phyloP scores from a whole-genome alignment of 2,329 filamentous ascomycete species.

The Chaetomiaceae sp. region DNA sequence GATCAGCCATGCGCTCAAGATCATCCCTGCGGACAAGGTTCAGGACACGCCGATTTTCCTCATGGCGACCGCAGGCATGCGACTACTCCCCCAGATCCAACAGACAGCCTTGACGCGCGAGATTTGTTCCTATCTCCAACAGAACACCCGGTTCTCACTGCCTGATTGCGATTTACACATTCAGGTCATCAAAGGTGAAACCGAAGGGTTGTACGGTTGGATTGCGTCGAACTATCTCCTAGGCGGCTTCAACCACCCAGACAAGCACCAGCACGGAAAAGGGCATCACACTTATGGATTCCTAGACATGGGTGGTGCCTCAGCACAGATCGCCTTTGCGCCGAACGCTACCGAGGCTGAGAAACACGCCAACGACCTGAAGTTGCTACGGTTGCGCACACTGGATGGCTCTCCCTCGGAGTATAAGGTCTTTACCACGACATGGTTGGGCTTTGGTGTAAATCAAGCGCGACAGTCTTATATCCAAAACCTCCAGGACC shows the following conservation, averaged over 20 bases:
- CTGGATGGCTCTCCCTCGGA: conserved; percentile 74
- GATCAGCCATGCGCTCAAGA: conserved; percentile 72
- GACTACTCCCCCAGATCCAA: conserved; percentile 70
- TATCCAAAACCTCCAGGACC: conserved; percentile 68
- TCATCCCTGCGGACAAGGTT: conserved; percentile 72
- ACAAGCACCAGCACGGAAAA: conserved; percentile 74
- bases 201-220: conserved; percentile 95
- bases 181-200: conserved; percentile 92
- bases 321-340: conserved; percentile 95
- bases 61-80: conserved; percentile 93
- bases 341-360: conserved; percentile 86
- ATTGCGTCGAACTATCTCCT: conserved; percentile 94
- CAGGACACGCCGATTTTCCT: conserved; percentile 87
- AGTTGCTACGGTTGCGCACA: conserved; percentile 77
- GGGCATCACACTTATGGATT: conserved; percentile 94
- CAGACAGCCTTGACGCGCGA: conserved; percentile 68
- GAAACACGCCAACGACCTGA: conserved; percentile 86
- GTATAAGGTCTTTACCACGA: conserved; percentile 89
- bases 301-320: conserved; percentile 96
- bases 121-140: conserved; percentile 77
- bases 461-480: conserved; percentile 87
- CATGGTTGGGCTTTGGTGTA: conserved; percentile 96
- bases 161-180: conserved; percentile 89
- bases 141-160: conserved; percentile 73
- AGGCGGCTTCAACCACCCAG: conserved; percentile 78